These are phyloP conservation scores for Entomortierella lignicola DNA, from an alignment of 192 early-diverging fungal genomes.

Conservation along the genomic window DNA sequence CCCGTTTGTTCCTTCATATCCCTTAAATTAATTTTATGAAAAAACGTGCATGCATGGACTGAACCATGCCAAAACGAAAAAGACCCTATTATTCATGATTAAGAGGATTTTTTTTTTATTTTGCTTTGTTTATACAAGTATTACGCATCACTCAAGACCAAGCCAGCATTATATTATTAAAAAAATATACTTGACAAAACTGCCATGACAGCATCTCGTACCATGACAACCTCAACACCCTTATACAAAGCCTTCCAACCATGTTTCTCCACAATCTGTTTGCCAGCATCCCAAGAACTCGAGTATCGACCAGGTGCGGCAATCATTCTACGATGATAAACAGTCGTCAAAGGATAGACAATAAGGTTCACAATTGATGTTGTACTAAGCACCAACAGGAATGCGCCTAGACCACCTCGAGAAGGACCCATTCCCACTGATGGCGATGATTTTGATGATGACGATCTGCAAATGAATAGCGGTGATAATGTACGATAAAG, in stretches of 20 bases:
- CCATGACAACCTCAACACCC: constrained; percentile 19
- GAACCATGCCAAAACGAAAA: too few relatives aligned
- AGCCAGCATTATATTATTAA: too few relatives aligned
- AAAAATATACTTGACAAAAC: background rate
- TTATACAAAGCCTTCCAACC: constrained; percentile 29
- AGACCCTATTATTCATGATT: too few relatives aligned
- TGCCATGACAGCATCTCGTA: constrained; percentile 8
- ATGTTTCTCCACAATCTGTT: constrained; percentile 40
- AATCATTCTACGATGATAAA: constrained; percentile 35
- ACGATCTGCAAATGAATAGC: background rate
- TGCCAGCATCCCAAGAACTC: constrained; percentile 38
- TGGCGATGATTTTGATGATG: too few relatives aligned
- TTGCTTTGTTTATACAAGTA: too few relatives aligned
- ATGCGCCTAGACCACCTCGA: constrained; percentile 8
- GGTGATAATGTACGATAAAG: constrained; percentile 8
- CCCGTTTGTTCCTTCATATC: too few relatives aligned
- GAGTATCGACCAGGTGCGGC: constrained; percentile 20
- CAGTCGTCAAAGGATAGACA: constrained; percentile 19
- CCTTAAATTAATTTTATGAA: too few relatives aligned
- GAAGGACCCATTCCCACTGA: too few relatives aligned
- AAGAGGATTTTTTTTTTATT: too few relatives aligned
- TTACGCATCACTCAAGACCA: too few relatives aligned
- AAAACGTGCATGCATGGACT: too few relatives aligned
- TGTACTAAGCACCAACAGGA: constrained; percentile 5
- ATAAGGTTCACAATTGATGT: constrained; percentile 5